Evolutionary conservation across 1,139 yeast species (phyloP), one percentile per base, ranked within the genome.

Genomic region (Debaryomycetaceae sp.): DNA sequence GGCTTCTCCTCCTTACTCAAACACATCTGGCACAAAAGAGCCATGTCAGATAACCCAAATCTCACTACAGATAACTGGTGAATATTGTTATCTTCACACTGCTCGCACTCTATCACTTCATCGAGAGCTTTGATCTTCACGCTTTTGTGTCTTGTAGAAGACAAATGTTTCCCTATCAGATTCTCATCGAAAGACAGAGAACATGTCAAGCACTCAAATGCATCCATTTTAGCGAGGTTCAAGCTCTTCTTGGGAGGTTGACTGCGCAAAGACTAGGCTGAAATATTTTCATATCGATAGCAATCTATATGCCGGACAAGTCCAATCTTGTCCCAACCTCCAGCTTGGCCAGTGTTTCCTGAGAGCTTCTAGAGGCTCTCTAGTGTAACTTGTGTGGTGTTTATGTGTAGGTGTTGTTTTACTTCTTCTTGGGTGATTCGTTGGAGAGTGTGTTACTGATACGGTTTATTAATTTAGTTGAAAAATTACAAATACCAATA

Each of bases 11-110:
- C 73, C 42, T 72, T 73, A n/a, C 51, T 54, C 5, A 69, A 58
- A 53, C 87, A 81, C 7, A 45, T 38, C 30, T 63, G 63, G 53
- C 87, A 81, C 19, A 78, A 52, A 43, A 79, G 57, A 0, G 72
- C 58, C 73, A 80, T 73, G 48, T 77, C 82, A 16, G 73, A 67
- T 17, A 81, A 75, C 1, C 82, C 85, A 53, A 69, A 77, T 36
- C 85, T 56, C 6, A 75, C 60, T 33, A 81, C 65, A 37, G 65
- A 67, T 38, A 80, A 58, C 49, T 74, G 77, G 52, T 79, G 83
- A 35, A 81, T 68, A 51, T 79, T 80, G 35, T 66, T 52, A 50
- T 78, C 78, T 16, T 67, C 67, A 56, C 87, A 80, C 35, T 73
- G 76, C 52, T 79, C 83, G 56, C 87, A 81, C 45, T 66, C 70